Percentiles rank a stretch among this genome's conserved stretches.
These are phyloP conservation scores for Aspergillus intermedius DNA, from an alignment of 2,329 filamentous ascomycete genomes.

Conservation along the genomic window DNA sequence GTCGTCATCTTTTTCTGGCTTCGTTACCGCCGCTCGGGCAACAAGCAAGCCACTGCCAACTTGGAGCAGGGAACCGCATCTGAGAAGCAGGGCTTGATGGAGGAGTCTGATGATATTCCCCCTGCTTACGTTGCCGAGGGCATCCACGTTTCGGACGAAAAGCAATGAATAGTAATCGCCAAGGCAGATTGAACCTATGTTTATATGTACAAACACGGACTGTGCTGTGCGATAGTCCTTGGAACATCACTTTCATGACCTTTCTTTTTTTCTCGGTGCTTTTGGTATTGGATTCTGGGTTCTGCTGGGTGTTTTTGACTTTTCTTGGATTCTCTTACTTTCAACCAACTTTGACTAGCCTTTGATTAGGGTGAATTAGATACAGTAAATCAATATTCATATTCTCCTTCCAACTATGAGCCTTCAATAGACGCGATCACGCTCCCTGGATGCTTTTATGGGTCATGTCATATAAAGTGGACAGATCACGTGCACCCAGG, in stretches of 20 bases:
- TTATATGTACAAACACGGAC: not conserved
- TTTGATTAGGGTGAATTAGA: too few species aligned
- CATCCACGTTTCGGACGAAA: slow-evolving; percentile 20
- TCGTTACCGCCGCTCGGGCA: slow-evolving; percentile 29
- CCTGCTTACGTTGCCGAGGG: slow-evolving; percentile 33
- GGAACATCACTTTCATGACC: not conserved
- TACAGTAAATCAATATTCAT: too few species aligned
- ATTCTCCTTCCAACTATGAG: too few species aligned
- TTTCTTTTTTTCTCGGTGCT: not conserved
- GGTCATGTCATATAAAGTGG: too few species aligned
- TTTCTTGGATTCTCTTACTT: not conserved
- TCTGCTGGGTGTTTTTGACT: not conserved
- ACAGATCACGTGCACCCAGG: slow-evolving; percentile 13
- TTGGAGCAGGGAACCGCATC: slow-evolving; percentile 31
- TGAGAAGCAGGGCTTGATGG: slow-evolving; percentile 40
- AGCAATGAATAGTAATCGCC: slow-evolving; percentile 21
- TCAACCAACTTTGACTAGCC: not conserved
- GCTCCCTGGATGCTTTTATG: too few species aligned
- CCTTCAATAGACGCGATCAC: too few species aligned
- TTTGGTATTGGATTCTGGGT: not conserved
- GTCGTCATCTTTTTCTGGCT: slow-evolving; percentile 41
- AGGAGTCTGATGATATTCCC: slow-evolving; percentile 27
- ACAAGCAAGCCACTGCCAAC: slow-evolving; percentile 19
- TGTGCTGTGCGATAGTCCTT: not conserved
- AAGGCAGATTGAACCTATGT: not conserved